Evolutionary conservation across 257 asterid species (phyloP), one percentile per base, ranked within the genome.

Genomic region (Capsicum baccatum): DNA sequence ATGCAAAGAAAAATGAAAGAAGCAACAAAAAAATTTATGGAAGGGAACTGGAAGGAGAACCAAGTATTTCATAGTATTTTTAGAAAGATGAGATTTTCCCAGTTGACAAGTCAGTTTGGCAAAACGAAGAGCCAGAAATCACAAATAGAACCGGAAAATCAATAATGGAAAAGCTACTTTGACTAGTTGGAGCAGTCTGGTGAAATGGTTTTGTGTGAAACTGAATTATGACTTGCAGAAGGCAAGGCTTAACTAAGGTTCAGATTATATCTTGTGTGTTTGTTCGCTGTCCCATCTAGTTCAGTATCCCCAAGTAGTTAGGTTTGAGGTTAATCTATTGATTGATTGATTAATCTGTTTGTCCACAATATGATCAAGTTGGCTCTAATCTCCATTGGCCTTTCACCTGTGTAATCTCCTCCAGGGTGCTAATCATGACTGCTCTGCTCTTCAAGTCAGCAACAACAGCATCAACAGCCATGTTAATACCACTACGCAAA

Each of bases 331-430:
- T 78, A 52, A 19, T 14, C 26, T 78, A 54, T 52, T 76, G 48
- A 76, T 76, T 74, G 60, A 26, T 21, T 21, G 44, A 39, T 39
- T 39, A 21, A 21, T 48, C 42, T 73, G 47, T 7, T 74, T 50
- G 44, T 50, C 80, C 60, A 74, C 8, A 26, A 60, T 62, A 21
- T 21, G 81, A 76, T 52, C 62, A 76, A 76, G 81, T 13, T 48
- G 63, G 14, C 8, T 3, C 39, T 2, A 50, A 76, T 82, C 79
- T 85, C 69, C 67, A 81, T 64, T 83, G 81, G 74, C 85, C 85
- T 80, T 82, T 87, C 85, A 95, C 99, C 95, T 95, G 99, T 19
- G 93, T 89, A 87, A 94, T 95, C 89, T 95, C 99, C 89, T 94
- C 98, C 6, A 95, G 97, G 47, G 97, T 95, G 85, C 97, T 93